Conservation (phyloP, 2,329 filamentous ascomycete species). For the Clarireedia paspali region DNA sequence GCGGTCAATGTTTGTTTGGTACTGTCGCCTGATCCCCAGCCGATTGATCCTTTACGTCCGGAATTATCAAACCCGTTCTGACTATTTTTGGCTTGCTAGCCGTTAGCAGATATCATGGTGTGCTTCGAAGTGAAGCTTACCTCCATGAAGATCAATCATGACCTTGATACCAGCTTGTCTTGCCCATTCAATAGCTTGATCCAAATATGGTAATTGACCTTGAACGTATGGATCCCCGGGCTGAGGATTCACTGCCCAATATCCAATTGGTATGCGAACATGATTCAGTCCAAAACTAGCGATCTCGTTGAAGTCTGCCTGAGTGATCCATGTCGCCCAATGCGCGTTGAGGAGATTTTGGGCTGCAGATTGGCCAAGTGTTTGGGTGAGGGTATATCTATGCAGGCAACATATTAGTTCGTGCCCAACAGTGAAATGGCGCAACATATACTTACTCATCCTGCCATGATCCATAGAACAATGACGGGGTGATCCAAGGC, state of each 20-base stretch:
- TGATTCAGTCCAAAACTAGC: slow-evolving; percentile 47
- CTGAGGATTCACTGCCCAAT: slow-evolving; percentile 51
- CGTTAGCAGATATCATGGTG: slow-evolving; percentile 4
- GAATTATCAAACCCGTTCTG: slow-evolving; percentile 60
- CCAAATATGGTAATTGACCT: slow-evolving; percentile 51
- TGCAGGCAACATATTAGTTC: neutral
- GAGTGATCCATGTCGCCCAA: slow-evolving; percentile 48
- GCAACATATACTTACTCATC: slow-evolving; percentile 24
- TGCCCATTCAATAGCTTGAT: slow-evolving; percentile 52
- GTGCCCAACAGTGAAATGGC: neutral
- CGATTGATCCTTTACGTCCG: slow-evolving; percentile 40
- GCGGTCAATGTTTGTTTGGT: slow-evolving; percentile 31
- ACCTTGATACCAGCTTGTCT: slow-evolving; percentile 50
- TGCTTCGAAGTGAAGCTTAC: slow-evolving; percentile 31
- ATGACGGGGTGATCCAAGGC: slow-evolving; percentile 49
- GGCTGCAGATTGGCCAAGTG: slow-evolving; percentile 39
- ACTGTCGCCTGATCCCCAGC: slow-evolving; percentile 40
- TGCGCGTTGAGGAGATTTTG: slow-evolving; percentile 41
- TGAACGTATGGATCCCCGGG: slow-evolving; percentile 53
- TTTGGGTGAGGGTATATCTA: slow-evolving; percentile 31
- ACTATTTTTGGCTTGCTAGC: slow-evolving; percentile 38
- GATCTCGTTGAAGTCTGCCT: slow-evolving; percentile 36
- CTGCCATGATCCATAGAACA: slow-evolving; percentile 34
- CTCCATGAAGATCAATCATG: slow-evolving; percentile 61
- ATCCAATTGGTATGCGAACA: slow-evolving; percentile 58